phyloP scores from a whole-genome alignment of 1,284 basidiomycete genomes.

The Cryptococcus deneoformans region DNA sequence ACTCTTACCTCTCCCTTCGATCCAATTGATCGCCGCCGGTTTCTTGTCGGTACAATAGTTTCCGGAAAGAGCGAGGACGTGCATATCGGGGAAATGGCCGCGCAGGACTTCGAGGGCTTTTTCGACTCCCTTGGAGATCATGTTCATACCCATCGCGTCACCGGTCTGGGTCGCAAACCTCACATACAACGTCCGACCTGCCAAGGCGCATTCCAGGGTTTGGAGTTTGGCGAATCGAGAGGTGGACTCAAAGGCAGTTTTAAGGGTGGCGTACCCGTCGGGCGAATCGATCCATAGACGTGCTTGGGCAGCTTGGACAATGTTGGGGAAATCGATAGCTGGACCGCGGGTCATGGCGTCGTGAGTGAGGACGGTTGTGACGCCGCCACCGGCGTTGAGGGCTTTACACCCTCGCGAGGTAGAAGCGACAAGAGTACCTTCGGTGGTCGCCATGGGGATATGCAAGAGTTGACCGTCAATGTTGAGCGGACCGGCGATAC shows the following conservation, averaged over 20 bases:
- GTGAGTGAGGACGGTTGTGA: slow-evolving; percentile 86
- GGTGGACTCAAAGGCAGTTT: slow-evolving; percentile 89
- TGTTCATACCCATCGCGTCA: slow-evolving; percentile 99
- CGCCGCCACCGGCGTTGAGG: slow-evolving; percentile 91
- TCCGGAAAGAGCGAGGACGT: slow-evolving; percentile 87
- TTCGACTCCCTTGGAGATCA: slow-evolving; percentile 96
- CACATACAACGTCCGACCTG: slow-evolving; percentile 90
- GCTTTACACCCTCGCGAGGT: slow-evolving; percentile 98
- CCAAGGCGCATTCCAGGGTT: slow-evolving; percentile 78
- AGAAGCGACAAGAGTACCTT: slow-evolving; percentile 96
- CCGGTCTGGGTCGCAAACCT: slow-evolving; percentile 94
- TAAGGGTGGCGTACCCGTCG: slow-evolving; percentile 74
- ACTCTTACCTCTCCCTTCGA: slow-evolving; percentile 96
- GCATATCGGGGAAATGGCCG: slow-evolving; percentile 86
- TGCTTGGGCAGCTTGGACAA: slow-evolving; percentile 75
- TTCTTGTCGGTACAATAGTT: slow-evolving; percentile 99
- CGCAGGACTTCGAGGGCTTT: slow-evolving; percentile 83
- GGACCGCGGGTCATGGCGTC: slow-evolving; percentile 99
- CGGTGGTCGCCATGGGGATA: slow-evolving; percentile 99
- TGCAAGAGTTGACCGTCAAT: slow-evolving; percentile 83
- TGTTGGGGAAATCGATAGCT: slow-evolving; percentile 88
- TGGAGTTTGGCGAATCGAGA: slow-evolving; percentile 84
- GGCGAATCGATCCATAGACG: slow-evolving; percentile 86
- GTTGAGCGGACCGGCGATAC: slow-evolving; percentile 92
- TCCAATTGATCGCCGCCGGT: slow-evolving; percentile 99